Conservation (phyloP, 2,329 filamentous ascomycete genomes). For the Nemania diffusa region DNA sequence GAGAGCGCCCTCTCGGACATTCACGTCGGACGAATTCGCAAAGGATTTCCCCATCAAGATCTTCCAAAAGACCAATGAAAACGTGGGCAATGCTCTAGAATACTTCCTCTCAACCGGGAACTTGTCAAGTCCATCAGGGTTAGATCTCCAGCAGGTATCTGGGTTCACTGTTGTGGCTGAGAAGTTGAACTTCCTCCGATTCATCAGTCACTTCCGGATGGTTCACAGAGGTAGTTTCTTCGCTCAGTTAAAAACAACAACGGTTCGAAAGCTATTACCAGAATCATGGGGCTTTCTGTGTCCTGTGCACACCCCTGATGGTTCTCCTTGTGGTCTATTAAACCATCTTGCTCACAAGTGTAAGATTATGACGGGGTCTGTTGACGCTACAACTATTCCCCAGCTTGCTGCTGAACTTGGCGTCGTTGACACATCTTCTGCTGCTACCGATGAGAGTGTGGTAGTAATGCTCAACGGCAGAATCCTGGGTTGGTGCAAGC, state of each 20-base stretch:
- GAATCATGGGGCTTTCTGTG: constrained; percentile 99
- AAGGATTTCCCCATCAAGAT: constrained; percentile 83
- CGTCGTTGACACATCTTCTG: constrained; percentile 78
- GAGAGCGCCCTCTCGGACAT: constrained; percentile 71
- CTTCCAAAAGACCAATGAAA: constrained; percentile 85
- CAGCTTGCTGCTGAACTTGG: constrained; percentile 82
- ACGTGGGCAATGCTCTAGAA: constrained; percentile 85
- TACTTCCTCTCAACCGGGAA: constrained; percentile 98
- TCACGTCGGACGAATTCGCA: constrained; percentile 79
- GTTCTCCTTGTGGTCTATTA: constrained; percentile 90
- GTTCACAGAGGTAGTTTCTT: constrained; percentile 99
- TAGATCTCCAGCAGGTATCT: constrained; percentile 93
- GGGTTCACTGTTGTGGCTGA: constrained; percentile 97
- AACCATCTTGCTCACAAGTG: constrained; percentile 98
- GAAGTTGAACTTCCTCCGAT: constrained; percentile 98
- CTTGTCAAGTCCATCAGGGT: constrained; percentile 85
- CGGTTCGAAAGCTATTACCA: constrained; percentile 91
- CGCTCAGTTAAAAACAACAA: constrained; percentile 95
- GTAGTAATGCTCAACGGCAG: constrained; percentile 90
- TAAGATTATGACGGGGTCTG: constrained; percentile 79
- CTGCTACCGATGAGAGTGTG: constrained; percentile 83
- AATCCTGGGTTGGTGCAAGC: constrained; percentile 90
- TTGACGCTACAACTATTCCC: constrained; percentile 80
- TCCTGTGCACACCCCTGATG: constrained; percentile 97
- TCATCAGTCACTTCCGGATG: constrained; percentile 99